Percentiles rank a stretch among this genome's conserved stretches.
These are phyloP conservation scores for Gentiana dahurica DNA, from an alignment of 257 asterid species.

Conservation along the genomic window DNA sequence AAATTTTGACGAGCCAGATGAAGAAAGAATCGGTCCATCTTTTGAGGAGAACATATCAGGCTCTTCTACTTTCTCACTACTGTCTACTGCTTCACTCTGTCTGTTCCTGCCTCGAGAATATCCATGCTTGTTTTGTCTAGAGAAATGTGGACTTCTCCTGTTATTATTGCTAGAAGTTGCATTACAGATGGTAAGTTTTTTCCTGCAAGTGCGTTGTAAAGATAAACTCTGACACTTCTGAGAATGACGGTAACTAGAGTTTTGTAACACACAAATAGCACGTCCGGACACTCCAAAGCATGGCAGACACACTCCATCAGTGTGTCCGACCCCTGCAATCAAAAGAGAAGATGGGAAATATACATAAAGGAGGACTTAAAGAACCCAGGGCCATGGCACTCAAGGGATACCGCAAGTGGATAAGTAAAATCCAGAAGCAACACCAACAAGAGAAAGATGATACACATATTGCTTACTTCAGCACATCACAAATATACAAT, in stretches of 20 bases:
- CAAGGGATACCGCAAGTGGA: no score
- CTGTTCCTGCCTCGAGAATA: slow-evolving; percentile 57
- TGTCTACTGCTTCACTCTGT: slow-evolving; percentile 48
- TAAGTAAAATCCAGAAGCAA: no score
- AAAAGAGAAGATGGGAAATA: slow-evolving; percentile 6
- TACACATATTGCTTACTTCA: not conserved
- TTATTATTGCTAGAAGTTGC: slow-evolving; percentile 47
- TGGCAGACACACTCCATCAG: slow-evolving; percentile 46
- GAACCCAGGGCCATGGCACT: no score
- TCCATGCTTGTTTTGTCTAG: slow-evolving; percentile 56
- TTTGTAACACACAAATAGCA: slow-evolving; percentile 30
- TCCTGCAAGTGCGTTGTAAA: slow-evolving; percentile 31
- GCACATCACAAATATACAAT: no score
- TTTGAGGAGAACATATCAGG: slow-evolving; percentile 48
- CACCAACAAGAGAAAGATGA: not conserved
- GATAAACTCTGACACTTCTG: slow-evolving; percentile 28
- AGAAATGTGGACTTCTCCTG: slow-evolving; percentile 55
- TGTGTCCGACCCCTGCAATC: slow-evolving; percentile 49
- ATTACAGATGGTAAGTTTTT: slow-evolving; percentile 32
- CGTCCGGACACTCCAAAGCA: slow-evolving; percentile 48
- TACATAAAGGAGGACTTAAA: not conserved
- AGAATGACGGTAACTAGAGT: slow-evolving; percentile 23
- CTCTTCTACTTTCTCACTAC: slow-evolving; percentile 47
- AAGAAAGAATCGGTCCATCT: slow-evolving; percentile 56
- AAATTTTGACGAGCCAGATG: slow-evolving; percentile 39